Conservation (phyloP, 495 filamentous ascomycete species). For the Durotheca rogersii region DNA sequence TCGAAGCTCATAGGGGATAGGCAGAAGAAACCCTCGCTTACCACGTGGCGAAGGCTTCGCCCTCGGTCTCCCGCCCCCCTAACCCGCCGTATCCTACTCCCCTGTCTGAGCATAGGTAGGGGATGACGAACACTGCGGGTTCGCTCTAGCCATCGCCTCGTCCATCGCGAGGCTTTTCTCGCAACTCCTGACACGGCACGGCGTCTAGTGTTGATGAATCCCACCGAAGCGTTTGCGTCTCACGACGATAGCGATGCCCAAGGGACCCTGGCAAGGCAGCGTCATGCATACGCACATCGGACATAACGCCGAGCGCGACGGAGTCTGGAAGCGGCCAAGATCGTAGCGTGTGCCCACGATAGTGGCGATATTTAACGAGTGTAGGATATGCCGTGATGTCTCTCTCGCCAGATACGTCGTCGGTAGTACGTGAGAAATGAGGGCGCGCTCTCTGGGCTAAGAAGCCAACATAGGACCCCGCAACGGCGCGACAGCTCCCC, state of each 20-base stretch:
- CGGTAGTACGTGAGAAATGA: slow-evolving; percentile 3
- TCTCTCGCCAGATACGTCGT: not conserved
- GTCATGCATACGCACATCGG: no score
- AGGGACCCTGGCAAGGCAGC: no score
- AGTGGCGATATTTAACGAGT: not conserved
- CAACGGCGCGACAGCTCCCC: no score
- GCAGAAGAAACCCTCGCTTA: slow-evolving; percentile 4
- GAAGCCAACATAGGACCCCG: no score
- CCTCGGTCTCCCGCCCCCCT: not conserved
- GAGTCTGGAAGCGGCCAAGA: not conserved
- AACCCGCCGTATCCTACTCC: not conserved
- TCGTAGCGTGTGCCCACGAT: not conserved
- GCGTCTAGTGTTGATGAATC: slow-evolving; percentile 7
- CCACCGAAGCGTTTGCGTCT: slow-evolving; percentile 13
- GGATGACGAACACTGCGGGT: not conserved
- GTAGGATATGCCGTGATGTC: not conserved
- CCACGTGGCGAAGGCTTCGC: slow-evolving; percentile 10
- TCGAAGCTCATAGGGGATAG: not conserved
- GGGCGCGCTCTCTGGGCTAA: not conserved
- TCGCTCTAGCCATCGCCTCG: not conserved
- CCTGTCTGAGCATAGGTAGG: not conserved
- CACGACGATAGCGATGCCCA: slow-evolving; percentile 1
- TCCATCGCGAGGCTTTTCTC: not conserved
- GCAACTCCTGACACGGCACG: not conserved
- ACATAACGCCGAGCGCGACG: not conserved